Conservation (phyloP, 331 rosid species). For the Acacia concinna region DNA sequence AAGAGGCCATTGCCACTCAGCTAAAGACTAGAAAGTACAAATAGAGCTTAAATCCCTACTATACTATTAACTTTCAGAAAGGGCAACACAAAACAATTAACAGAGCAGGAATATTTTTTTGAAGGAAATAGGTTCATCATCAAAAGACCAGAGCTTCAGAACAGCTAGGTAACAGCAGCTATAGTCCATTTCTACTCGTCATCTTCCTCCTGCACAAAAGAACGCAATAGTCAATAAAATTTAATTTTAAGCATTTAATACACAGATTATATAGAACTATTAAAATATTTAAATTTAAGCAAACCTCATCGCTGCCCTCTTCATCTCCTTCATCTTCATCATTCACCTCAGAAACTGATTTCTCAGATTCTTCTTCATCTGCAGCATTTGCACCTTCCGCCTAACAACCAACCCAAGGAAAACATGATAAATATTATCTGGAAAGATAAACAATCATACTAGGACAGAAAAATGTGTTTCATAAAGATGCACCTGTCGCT, state of each 20-base stretch:
- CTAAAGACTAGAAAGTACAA: slow-evolving; percentile 45
- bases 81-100: slow-evolving; percentile 41
- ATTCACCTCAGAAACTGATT: slow-evolving; percentile 29
- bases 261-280: background rate
- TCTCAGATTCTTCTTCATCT: slow-evolving; percentile 28
- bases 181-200: slow-evolving; percentile 54
- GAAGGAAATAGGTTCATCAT: slow-evolving; percentile 41
- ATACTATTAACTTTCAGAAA: slow-evolving; percentile 34
- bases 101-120: slow-evolving; percentile 31
- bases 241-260: too few relatives aligned
- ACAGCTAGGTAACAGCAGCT: slow-evolving; percentile 44
- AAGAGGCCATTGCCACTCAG: slow-evolving; percentile 33
- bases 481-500: slow-evolving; percentile 45
- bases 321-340: slow-evolving; percentile 45
- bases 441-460: background rate
- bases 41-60: slow-evolving; percentile 42
- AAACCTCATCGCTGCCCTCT: slow-evolving; percentile 67
- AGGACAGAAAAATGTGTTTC: background rate
- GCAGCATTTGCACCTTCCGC: slow-evolving; percentile 28
- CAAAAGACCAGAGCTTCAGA: slow-evolving; percentile 40
- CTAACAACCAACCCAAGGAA: background rate
- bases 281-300: background rate
- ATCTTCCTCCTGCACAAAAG: slow-evolving; percentile 59
- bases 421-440: background rate
- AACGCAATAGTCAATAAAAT: background rate